These are phyloP conservation scores for Ophiosphaerella korrae DNA, from an alignment of 2,329 filamentous ascomycete species.

Conservation along the genomic window DNA sequence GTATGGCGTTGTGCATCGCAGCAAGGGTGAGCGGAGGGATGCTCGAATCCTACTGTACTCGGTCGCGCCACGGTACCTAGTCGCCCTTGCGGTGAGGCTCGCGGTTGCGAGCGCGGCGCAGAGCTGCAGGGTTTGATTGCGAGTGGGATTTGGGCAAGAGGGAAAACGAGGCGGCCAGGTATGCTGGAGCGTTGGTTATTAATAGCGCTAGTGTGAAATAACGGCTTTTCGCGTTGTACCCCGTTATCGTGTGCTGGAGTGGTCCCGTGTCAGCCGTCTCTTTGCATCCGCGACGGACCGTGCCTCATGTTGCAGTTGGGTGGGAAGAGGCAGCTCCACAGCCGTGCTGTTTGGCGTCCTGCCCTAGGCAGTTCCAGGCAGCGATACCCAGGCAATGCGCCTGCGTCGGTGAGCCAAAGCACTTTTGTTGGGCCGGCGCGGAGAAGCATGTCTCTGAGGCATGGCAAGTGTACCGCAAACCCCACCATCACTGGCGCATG, in stretches of 20 bases:
- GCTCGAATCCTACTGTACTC: no score
- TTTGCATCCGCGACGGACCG: constrained; percentile 1
- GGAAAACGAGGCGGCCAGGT: no score
- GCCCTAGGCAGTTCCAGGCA: no score
- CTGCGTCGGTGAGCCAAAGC: not conserved
- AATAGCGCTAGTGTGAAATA: constrained; percentile 14
- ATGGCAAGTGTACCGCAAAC: not conserved
- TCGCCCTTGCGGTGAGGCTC: not conserved
- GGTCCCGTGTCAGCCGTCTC: constrained; percentile 7
- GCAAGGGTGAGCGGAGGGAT: no score
- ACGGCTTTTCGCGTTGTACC: constrained; percentile 20
- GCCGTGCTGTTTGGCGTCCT: no score
- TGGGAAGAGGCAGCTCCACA: not conserved
- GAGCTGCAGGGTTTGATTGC: no score
- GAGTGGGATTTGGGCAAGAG: no score
- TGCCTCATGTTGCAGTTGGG: not conserved
- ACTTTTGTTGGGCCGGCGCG: not conserved
- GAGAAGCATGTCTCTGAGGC: not conserved
- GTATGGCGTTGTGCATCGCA: no score
- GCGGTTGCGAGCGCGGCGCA: constrained; percentile 1
- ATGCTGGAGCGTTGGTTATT: constrained; percentile 1
- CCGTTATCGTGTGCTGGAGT: constrained; percentile 6
- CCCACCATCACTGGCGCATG: constrained; percentile 1
- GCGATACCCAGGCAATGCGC: not conserved
- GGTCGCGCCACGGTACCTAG: no score